Evolutionary conservation across 2,329 filamentous ascomycete genomes (phyloP), one percentile per base, ranked within the genome.

Genomic region (Phoma sp.): DNA sequence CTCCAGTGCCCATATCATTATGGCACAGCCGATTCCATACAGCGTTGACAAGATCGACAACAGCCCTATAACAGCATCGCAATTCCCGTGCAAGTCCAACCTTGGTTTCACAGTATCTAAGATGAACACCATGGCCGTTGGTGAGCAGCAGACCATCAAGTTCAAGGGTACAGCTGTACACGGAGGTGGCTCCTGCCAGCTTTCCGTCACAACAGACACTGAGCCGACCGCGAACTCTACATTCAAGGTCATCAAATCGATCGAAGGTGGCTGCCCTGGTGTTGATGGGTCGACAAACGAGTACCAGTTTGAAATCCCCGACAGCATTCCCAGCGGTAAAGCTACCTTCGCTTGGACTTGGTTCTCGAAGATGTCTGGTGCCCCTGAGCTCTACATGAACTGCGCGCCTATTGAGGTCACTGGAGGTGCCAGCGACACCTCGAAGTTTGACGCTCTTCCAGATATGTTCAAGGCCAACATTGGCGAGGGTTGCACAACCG

Each of bases 341-440:
- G 93, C 89, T 24, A 90, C 87, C 0, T 80, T 98, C 4, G 91
- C 91, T 0, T 97, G 92, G 91, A 92, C 91, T 0, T 98, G 93
- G 93, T 88, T 96, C 77, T 93, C 96, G 55, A 88, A 88, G 37
- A 8, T 72, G 40, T 72, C 93, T 7, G 93, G 93, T 4, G 92
- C 90, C 73, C 87, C 92, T 1, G 93, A 98, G 72, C 88, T 96
- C 81, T 67, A 66, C 82, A 96, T 96, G 92, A 96, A 96, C 83
- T 98, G 93, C 64, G 91, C 89, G 0, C 86, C 90, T 0, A 77
- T 96, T 49, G 83, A 80, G 0, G 81, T 97, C 18, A 85, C 84
- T 10, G 79, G 77, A 1, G 78, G 79, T 32, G 74, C 78, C 1
- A 72, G 74, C 48, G 83, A 85, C 38, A 67, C 84, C 45, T 72